These are phyloP conservation scores for Ascochyta rabiei DNA, from an alignment of 2,329 filamentous ascomycete species.

Conservation along the genomic window DNA sequence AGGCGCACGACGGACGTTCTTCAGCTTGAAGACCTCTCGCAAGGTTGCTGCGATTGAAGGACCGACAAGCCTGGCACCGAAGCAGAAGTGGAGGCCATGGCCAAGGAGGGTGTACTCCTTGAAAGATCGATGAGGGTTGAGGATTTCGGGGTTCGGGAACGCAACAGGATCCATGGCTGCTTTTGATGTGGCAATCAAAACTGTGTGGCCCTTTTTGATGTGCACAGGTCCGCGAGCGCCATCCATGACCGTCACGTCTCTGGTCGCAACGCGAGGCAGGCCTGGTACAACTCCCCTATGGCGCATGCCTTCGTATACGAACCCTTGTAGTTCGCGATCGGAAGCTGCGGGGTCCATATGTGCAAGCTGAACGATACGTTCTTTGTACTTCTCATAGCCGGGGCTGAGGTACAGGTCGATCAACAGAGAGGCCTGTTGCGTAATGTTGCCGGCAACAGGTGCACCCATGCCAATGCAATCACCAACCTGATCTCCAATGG, in stretches of 20 bases:
- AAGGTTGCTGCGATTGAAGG: conserved; percentile 38
- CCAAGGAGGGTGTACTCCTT: conserved; percentile 43
- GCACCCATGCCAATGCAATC: conserved; percentile 59
- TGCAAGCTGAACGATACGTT: conserved; percentile 58
- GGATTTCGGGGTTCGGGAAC: conserved; percentile 41
- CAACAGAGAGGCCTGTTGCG: conserved; percentile 60
- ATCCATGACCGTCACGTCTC: conserved; percentile 55
- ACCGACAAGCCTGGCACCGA: conserved; percentile 40
- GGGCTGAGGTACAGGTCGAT: conserved; percentile 60
- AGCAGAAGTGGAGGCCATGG: conserved; percentile 43
- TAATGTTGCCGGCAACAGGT: conserved; percentile 59
- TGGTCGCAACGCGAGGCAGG: conserved; percentile 57
- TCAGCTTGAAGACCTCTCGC: conserved; percentile 43
- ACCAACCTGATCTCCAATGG: conserved; percentile 56
- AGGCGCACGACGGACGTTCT: conserved; percentile 40
- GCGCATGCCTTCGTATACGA: conserved; percentile 62
- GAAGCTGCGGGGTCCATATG: conserved; percentile 52
- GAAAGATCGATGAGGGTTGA: conserved; percentile 47
- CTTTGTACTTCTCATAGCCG: conserved; percentile 58
- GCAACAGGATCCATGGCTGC: conserved; percentile 42
- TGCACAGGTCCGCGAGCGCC: conserved; percentile 55
- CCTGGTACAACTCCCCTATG: conserved; percentile 59
- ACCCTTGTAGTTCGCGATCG: conserved; percentile 65
- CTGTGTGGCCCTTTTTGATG: conserved; percentile 49
- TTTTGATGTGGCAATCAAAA: conserved; percentile 51